These are phyloP conservation scores for Amaranthus hypochondriacus DNA, from an alignment of 148 eudicot species.

Conservation along the genomic window DNA sequence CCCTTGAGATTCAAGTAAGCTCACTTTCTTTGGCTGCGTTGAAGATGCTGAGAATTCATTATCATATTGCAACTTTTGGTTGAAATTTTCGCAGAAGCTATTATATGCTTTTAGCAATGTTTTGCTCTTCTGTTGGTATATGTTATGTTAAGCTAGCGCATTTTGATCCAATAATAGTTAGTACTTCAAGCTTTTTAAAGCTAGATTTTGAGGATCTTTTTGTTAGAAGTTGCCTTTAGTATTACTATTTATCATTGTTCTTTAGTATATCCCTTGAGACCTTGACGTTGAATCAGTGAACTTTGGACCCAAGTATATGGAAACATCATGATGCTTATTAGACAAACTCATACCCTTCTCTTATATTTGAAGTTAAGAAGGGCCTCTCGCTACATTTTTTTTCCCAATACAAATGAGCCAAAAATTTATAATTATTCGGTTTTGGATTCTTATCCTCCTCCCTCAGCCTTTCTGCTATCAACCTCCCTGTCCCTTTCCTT, in stretches of 20 bases:
- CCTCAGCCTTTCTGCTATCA: too few relatives aligned
- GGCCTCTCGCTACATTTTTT: too few relatives aligned
- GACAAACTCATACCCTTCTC: too few relatives aligned
- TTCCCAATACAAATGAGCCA: too few relatives aligned
- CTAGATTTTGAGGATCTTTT: not conserved
- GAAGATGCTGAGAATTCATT: not conserved
- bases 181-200: not conserved
- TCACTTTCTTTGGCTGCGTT: constrained; percentile 9
- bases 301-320: too few relatives aligned
- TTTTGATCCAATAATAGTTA: not conserved
- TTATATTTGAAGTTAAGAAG: too few relatives aligned
- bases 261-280: too few relatives aligned
- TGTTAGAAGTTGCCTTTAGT: not conserved
- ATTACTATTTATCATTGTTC: not conserved
- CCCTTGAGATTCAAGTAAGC: constrained; percentile 91
- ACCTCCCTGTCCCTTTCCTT: not conserved
- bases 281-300: too few relatives aligned
- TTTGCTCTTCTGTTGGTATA: not conserved
- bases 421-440: too few relatives aligned
- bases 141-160: not conserved
- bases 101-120: not conserved
- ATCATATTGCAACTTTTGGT: not conserved
- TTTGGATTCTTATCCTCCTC: too few relatives aligned
- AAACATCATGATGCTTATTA: too few relatives aligned
- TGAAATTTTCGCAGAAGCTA: not conserved